A percentile compares a stretch with the other conserved stretches of the same genome.
These are phyloP conservation scores for Microstegium vimineum DNA, from an alignment of 176 grass and related monocot genomes.

Conservation along the genomic window DNA sequence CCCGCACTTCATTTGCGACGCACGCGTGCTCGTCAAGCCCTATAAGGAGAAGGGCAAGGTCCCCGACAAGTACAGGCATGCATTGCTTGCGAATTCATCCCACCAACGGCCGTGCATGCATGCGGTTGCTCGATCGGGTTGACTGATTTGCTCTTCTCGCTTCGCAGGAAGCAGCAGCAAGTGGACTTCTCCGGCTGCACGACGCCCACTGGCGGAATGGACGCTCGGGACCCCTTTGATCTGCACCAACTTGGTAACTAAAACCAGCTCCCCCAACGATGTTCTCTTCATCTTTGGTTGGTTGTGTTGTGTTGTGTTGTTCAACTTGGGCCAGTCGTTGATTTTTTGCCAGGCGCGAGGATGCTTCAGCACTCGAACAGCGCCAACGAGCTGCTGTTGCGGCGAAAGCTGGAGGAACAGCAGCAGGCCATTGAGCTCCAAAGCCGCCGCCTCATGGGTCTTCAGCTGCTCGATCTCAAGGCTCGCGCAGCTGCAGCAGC, in stretches of 20 bases:
- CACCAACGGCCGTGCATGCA: conserved; percentile 6
- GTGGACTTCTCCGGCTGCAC: conserved; percentile 69
- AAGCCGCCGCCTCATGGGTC: conserved; percentile 57
- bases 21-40: conserved; percentile 83
- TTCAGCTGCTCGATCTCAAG: conserved; percentile 68
- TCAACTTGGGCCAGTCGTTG: neutral
- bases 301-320: no score
- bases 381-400: conserved; percentile 52
- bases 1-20: conserved; percentile 94
- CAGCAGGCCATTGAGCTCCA: conserved; percentile 86
- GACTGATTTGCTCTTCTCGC: neutral
- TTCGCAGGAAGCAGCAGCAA: conserved; percentile 63
- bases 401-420: conserved; percentile 79
- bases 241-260: conserved; percentile 88
- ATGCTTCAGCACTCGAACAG: conserved; percentile 70
- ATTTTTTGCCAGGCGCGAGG: conserved; percentile 55
- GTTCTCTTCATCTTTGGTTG: neutral
- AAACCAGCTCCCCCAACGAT: neutral
- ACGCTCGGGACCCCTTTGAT: conserved; percentile 66
- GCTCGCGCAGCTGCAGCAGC: conserved; percentile 4
- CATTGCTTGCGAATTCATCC: conserved; percentile 7
- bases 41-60: conserved; percentile 99
- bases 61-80: conserved; percentile 82
- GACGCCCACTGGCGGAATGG: conserved; percentile 45
- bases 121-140: neutral